A percentile compares a stretch with the other conserved stretches of the same genome.
Conservation (phyloP, 2,329 filamentous ascomycete species). For the Alternaria sp. region DNA sequence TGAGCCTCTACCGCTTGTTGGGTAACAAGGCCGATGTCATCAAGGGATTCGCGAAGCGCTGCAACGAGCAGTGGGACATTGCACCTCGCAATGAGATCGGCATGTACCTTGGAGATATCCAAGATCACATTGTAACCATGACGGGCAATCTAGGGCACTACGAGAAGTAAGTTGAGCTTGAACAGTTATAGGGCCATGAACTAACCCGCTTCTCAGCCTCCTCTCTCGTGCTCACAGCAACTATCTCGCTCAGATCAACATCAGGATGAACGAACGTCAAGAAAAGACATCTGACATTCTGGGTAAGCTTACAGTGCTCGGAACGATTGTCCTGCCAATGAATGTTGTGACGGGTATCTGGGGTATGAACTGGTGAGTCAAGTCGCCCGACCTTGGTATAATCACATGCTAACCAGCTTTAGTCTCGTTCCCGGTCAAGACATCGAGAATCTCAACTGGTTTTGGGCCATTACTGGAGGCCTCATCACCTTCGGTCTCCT, state of each 20-base stretch:
- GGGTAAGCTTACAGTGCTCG: constrained; percentile 92
- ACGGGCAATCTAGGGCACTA: constrained; percentile 95
- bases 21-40: constrained; percentile 99
- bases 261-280: constrained; percentile 97
- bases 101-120: constrained; percentile 96
- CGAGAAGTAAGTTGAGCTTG: constrained; percentile 75
- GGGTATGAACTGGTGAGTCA: constrained; percentile 80
- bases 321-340: constrained; percentile 97
- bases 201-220: constrained; percentile 65
- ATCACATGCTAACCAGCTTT: constrained; percentile 11
- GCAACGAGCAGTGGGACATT: constrained; percentile 97
- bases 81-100: constrained; percentile 95
- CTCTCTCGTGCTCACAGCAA: constrained; percentile 92
- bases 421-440: constrained; percentile 89
- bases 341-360: constrained; percentile 98
- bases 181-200: background rate
- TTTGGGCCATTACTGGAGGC: constrained; percentile 71
- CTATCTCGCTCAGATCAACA: constrained; percentile 99
- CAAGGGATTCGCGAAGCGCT: constrained; percentile 97
- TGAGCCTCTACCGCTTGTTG: constrained; percentile 90
- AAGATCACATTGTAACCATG: constrained; percentile 99
- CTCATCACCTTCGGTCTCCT: constrained; percentile 79
- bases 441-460: constrained; percentile 69
- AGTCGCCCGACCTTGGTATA: background rate
- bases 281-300: constrained; percentile 96